Percentiles rank a stretch among this genome's conserved stretches.
These are phyloP conservation scores for Theileria sp. DNA, from an alignment of 169 alveolate genomes.

Conservation along the genomic window DNA sequence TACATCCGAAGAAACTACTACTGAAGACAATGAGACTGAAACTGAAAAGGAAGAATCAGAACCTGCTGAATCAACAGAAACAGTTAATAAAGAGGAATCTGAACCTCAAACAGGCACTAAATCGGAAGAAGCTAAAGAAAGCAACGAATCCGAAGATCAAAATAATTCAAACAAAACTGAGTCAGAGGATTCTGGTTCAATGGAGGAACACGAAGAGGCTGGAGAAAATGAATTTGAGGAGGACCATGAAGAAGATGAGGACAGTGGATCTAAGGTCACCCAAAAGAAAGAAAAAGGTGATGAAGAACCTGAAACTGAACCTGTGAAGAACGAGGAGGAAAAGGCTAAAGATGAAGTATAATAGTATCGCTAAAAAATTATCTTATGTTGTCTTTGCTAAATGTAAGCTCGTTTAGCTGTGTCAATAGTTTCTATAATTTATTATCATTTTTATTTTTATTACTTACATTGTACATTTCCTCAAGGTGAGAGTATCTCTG, in stretches of 20 bases:
- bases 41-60: background rate
- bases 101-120: background rate
- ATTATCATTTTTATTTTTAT: background rate
- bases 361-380: background rate
- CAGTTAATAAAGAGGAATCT: background rate
- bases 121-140: constrained; percentile 1
- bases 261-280: background rate
- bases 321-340: constrained; percentile 49
- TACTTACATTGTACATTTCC: constrained; percentile 22
- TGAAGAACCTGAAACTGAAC: constrained; percentile 2
- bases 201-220: constrained; percentile 10
- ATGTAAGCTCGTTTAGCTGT: background rate
- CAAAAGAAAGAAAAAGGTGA: constrained; percentile 16
- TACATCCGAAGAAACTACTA: background rate
- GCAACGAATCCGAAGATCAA: constrained; percentile 27
- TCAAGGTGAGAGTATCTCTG: constrained; percentile 3
- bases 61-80: background rate
- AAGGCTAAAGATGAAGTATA: constrained; percentile 41
- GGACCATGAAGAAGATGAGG: constrained; percentile 10
- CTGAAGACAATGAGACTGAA: background rate
- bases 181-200: background rate
- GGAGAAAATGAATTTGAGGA: background rate
- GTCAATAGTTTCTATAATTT: constrained; percentile 11
- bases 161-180: background rate
- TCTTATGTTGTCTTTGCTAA: background rate